phyloP scores from a whole-genome alignment of 345 rosid species.

The Syzygium aqueum region DNA sequence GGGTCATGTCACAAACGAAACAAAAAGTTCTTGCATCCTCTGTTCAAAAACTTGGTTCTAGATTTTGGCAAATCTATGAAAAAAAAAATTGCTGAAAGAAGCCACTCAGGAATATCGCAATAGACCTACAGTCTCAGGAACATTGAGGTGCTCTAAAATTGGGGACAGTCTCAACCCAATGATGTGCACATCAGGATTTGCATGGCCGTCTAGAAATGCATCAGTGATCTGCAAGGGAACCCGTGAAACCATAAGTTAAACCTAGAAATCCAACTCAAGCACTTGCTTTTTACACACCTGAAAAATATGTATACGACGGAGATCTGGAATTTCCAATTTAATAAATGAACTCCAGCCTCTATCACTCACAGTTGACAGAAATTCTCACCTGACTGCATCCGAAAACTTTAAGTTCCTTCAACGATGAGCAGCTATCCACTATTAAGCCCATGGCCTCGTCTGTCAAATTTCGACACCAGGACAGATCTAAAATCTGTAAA shows the following conservation, averaged over 20 bases:
- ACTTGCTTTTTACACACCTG: background rate
- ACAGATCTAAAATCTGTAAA: constrained; percentile 57
- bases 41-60: background rate
- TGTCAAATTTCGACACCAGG: constrained; percentile 72
- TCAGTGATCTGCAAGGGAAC: constrained; percentile 52
- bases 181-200: constrained; percentile 49
- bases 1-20: background rate
- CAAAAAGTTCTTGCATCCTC: background rate
- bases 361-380: background rate
- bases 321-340: background rate
- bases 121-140: background rate
- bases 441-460: constrained; percentile 65
- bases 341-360: background rate
- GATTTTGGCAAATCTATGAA: background rate
- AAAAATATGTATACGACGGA: background rate
- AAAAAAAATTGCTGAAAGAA: background rate
- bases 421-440: constrained; percentile 67
- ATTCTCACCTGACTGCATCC: constrained; percentile 79
- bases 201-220: constrained; percentile 57
- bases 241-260: background rate
- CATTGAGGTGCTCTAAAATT: constrained; percentile 24
- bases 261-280: background rate
- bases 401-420: constrained; percentile 64
- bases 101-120: constrained; percentile 1
- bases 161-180: constrained; percentile 60